Evolutionary conservation across 2,329 filamentous ascomycete species (phyloP).

Genomic region (Phaeosphaeria sp.): DNA sequence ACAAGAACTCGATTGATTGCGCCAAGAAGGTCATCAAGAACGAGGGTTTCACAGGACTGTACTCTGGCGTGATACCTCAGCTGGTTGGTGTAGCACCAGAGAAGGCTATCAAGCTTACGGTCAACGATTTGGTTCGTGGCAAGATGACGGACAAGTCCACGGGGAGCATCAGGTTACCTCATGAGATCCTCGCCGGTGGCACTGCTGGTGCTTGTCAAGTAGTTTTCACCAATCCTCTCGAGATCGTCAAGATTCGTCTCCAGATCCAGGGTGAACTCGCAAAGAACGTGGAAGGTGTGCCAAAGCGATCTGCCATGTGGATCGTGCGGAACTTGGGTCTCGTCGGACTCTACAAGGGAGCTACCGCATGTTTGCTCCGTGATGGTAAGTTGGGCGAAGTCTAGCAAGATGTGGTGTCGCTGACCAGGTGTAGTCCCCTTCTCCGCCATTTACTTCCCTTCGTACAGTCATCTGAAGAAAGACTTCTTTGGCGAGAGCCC

Average conservation of each 20-base stretch:
- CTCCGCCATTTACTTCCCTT: slow-evolving; percentile 98
- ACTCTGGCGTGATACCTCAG: slow-evolving; percentile 94
- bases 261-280: slow-evolving; percentile 96
- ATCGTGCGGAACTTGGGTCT: slow-evolving; percentile 95
- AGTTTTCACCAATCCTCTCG: slow-evolving; percentile 96
- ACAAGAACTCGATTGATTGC: slow-evolving; percentile 98
- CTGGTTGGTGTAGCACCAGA: slow-evolving; percentile 97
- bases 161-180: slow-evolving; percentile 71
- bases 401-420: neutral
- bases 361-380: slow-evolving; percentile 89
- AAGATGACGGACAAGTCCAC: slow-evolving; percentile 75
- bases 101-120: slow-evolving; percentile 98
- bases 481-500: slow-evolving; percentile 91
- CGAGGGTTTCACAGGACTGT: slow-evolving; percentile 87
- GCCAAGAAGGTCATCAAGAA: slow-evolving; percentile 91
- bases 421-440: slow-evolving; percentile 72
- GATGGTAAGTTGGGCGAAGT: slow-evolving; percentile 57
- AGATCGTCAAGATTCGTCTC: slow-evolving; percentile 98
- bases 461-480: slow-evolving; percentile 92
- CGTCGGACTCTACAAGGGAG: slow-evolving; percentile 94
- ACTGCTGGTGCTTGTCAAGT: slow-evolving; percentile 94
- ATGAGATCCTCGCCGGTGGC: slow-evolving; percentile 88
- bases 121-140: slow-evolving; percentile 89
- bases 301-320: slow-evolving; percentile 94
- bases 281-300: slow-evolving; percentile 81